Evolutionary conservation across 1,284 basidiomycete genomes (phyloP).

Genomic region (Heliocybe sulcata): DNA sequence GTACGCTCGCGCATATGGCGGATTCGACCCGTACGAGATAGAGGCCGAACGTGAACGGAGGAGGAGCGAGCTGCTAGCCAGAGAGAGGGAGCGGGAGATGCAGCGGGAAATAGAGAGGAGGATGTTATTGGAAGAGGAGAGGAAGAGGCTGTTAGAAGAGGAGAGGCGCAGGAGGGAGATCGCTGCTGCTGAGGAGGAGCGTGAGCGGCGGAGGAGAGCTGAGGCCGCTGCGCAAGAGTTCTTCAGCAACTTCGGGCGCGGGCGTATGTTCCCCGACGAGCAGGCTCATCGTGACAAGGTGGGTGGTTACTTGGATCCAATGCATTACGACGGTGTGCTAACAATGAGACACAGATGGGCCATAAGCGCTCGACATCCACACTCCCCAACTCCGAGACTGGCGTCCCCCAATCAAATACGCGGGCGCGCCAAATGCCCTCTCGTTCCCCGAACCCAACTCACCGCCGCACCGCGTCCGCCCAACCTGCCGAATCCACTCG

Average conservation of each 20-base stretch:
- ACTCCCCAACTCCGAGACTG: background rate
- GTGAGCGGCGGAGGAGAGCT: conserved; percentile 13
- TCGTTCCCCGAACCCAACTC: conserved; percentile 1
- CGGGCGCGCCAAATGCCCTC: conserved; percentile 11
- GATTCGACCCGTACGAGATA: conserved; percentile 8
- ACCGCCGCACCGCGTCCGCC: background rate
- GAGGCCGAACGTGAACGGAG: conserved; percentile 6
- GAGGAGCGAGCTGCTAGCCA: conserved; percentile 10
- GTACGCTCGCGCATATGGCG: background rate
- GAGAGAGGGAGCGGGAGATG: conserved; percentile 9
- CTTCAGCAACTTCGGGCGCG: background rate
- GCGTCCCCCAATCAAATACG: background rate
- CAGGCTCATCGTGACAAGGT: background rate
- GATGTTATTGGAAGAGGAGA: conserved; percentile 8
- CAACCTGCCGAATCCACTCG: conserved; percentile 2
- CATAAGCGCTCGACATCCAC: background rate
- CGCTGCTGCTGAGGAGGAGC: conserved; percentile 12
- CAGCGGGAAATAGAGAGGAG: conserved; percentile 9
- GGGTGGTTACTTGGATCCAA: background rate
- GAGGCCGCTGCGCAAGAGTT: conserved; percentile 7
- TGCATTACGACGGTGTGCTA: background rate
- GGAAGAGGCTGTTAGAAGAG: background rate
- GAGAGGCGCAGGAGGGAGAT: conserved; percentile 12
- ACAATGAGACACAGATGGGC: background rate
- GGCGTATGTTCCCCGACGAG: background rate